Percentiles rank a stretch among this genome's conserved stretches.
phyloP scores from a whole-genome alignment of 768 basidiomycete genomes.

The Collybia nuda region DNA sequence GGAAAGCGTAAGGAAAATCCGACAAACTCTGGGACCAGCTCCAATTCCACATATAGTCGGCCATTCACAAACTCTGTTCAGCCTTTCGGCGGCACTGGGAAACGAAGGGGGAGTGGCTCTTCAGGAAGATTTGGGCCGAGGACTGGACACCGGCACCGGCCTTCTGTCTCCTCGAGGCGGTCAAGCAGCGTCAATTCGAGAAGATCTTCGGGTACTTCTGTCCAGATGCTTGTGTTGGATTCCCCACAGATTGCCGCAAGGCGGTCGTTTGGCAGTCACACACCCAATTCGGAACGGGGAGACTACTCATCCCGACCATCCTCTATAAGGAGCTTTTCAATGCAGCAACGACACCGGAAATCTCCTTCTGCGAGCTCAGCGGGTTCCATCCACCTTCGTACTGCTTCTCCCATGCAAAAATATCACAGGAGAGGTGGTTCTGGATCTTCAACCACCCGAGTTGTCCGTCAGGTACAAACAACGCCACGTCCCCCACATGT shows the following conservation, averaged over 20 bases:
- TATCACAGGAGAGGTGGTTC: slow-evolving; percentile 80
- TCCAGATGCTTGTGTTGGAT: slow-evolving; percentile 55
- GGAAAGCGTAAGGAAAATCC: slow-evolving; percentile 72
- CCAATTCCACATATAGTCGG: slow-evolving; percentile 24
- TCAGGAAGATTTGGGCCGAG: slow-evolving; percentile 24
- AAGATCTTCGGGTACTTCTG: slow-evolving; percentile 53
- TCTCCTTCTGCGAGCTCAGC: slow-evolving; percentile 78
- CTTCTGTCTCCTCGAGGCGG: slow-evolving; percentile 77
- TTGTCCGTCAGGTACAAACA: slow-evolving; percentile 63
- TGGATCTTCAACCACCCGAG: slow-evolving; percentile 73
- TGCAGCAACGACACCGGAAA: slow-evolving; percentile 65
- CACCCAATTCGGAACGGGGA: slow-evolving; percentile 85
- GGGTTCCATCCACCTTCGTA: slow-evolving; percentile 62
- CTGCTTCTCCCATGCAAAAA: slow-evolving; percentile 77
- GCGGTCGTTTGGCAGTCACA: slow-evolving; percentile 75
- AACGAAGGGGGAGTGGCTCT: slow-evolving; percentile 49
- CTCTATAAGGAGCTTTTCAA: slow-evolving; percentile 78
- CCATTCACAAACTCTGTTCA: slow-evolving; percentile 10
- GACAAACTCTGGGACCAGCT: slow-evolving; percentile 15
- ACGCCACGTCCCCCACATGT: slow-evolving; percentile 51
- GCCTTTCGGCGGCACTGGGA: slow-evolving; percentile 34
- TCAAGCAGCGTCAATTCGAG: slow-evolving; percentile 92
- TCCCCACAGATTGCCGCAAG: slow-evolving; percentile 64
- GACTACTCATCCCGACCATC: slow-evolving; percentile 80
- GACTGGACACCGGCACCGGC: slow-evolving; percentile 58